Conservation (phyloP, 1,284 basidiomycete species). For the Crucibulum parvulum region DNA sequence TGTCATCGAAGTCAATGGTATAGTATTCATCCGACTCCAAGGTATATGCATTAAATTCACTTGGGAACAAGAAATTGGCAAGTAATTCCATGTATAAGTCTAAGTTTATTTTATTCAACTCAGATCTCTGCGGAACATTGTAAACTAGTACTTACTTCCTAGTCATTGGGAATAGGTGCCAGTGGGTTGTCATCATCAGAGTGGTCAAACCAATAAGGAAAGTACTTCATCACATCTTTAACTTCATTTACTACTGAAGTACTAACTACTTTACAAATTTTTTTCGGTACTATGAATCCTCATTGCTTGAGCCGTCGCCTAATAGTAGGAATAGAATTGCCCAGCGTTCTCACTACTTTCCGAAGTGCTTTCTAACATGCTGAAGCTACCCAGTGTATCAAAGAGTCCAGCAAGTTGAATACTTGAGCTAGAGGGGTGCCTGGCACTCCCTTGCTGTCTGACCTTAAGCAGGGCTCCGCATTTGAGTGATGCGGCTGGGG, state of each 20-base stretch:
- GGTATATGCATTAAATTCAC: too few relatives aligned
- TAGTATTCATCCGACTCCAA: too few relatives aligned
- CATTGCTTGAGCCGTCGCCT: too few relatives aligned
- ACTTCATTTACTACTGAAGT: background rate
- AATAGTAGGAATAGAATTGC: too few relatives aligned
- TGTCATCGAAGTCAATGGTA: too few relatives aligned
- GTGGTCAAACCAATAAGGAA: background rate
- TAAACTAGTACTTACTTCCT: background rate
- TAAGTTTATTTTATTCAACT: too few relatives aligned
- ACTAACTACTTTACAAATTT: background rate
- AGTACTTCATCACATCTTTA: background rate
- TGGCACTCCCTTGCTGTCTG: background rate
- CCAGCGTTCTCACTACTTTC: background rate
- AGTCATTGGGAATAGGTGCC: background rate
- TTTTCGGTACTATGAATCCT: background rate
- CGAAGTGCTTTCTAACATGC: background rate
- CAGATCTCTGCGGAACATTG: too few relatives aligned
- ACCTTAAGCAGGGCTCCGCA: background rate
- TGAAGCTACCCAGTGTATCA: background rate
- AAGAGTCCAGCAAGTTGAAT: background rate
- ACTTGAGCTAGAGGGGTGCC: background rate
- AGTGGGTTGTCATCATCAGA: background rate
- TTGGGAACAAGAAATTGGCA: too few relatives aligned
- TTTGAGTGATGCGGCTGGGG: background rate
- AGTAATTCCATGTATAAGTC: too few relatives aligned